Percentiles rank a stretch among this genome's conserved stretches.
These are phyloP conservation scores for Blastobotrys muscicola DNA, from an alignment of 805 yeast genomes.

Conservation along the genomic window DNA sequence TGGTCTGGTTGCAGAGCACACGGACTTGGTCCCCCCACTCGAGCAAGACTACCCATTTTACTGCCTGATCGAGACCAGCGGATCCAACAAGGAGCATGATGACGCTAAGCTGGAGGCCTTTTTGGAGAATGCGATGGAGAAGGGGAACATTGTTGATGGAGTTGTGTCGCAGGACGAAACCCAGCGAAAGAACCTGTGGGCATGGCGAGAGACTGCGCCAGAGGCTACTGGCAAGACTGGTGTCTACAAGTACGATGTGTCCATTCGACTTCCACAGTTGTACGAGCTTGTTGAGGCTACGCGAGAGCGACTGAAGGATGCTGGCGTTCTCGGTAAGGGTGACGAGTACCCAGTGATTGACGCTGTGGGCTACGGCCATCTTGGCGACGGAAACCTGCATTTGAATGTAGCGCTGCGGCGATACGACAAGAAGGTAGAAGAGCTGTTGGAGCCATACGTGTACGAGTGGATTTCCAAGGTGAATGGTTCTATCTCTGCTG, in stretches of 20 bases:
- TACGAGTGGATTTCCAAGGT: constrained; percentile 67
- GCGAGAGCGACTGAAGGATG: constrained; percentile 46
- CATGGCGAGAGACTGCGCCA: constrained; percentile 91
- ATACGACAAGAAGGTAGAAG: constrained; percentile 71
- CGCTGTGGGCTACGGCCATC: constrained; percentile 95
- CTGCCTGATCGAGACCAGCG: constrained; percentile 90
- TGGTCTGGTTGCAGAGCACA: constrained; percentile 35
- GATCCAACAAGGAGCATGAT: constrained; percentile 89
- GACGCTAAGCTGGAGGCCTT: constrained; percentile 80
- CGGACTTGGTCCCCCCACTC: constrained; percentile 59
- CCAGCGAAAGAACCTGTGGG: constrained; percentile 76
- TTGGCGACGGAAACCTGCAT: constrained; percentile 96
- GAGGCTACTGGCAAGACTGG: constrained; percentile 81
- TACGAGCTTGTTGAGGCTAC: constrained; percentile 77
- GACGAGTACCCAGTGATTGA: constrained; percentile 68
- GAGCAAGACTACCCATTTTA: constrained; percentile 81
- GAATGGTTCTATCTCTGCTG: constrained; percentile 89
- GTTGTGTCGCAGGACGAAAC: constrained; percentile 93
- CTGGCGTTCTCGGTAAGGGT: constrained; percentile 53
- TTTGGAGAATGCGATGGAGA: constrained; percentile 76
- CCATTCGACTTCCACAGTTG: constrained; percentile 73
- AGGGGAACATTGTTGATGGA: constrained; percentile 81
- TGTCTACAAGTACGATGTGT: constrained; percentile 94
- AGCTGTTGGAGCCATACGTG: constrained; percentile 82
- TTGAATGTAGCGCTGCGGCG: constrained; percentile 84